Base-by-base conservation (phyloP, 1,284 basidiomycete species). In the Veloboletus limbatus region DNA sequence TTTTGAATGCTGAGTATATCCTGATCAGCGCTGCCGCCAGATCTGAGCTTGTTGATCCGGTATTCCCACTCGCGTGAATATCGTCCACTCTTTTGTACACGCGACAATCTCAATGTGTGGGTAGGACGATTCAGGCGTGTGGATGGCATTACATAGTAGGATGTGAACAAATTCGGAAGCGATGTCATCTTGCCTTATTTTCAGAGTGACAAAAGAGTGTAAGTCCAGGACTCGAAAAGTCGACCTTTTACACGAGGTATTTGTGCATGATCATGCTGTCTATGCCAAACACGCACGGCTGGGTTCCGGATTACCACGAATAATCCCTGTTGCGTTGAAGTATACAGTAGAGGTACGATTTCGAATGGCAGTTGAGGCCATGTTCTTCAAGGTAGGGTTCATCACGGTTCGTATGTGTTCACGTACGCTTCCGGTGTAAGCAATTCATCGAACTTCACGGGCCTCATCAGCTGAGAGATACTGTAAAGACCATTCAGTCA, bases 381-480 rank as follows among this genome's bases (percentile, higher is more conserved):
- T 33, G 27, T 26, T 20, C 45, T 30, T 38, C 18, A 16, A 45
- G 17, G 42, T 26, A 21, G 17, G 42, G 2, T 47, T 52, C 34
- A 39, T 47, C 53, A 72, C 17, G 67, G 61, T 55, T 89, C 85
- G 64, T 82, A 86, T 61, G 78, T 82, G 37, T 76, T 73, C 69
- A 85, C 80, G 76, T 99, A 99, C 14, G 78, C 81, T 47, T 89
- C 87, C 52, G 78, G 82, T 26, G 79, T 78, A 68, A 99, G 73
- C 25, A 99, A 76, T 6, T 66, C 62, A 9, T 92, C 81, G 48
- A 95, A 70, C 85, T 97, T 59, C 14, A 9, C 43, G 28, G 22
- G 22, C 27, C 14, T 28, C 13, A 18, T 41, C 6, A 49, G 24
- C 14, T 21, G 28, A 33, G 42, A 26, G 18, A 22, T 20, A 25